These are phyloP conservation scores for Umbilicus rupestris DNA, from an alignment of 164 flowering plant species.

Conservation along the genomic window DNA sequence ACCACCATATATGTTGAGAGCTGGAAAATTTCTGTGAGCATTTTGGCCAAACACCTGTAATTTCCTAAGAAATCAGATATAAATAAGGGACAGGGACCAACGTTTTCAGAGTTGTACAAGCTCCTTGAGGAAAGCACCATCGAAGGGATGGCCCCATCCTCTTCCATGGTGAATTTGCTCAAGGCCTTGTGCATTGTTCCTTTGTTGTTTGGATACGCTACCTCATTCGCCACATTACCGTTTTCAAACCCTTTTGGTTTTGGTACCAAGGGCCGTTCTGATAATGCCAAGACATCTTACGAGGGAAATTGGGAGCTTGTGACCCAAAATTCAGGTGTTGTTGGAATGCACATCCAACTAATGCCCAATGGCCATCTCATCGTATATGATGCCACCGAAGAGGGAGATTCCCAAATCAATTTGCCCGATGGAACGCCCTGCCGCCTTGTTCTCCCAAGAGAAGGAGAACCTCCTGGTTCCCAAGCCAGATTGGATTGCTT, in stretches of 20 bases:
- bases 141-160: not conserved
- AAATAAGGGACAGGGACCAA: not conserved
- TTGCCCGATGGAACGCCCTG: conserved; percentile 21
- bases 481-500: conserved; percentile 36
- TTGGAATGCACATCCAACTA: conserved; percentile 9
- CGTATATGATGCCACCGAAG: not conserved
- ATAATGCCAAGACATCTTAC: not conserved
- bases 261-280: not conserved
- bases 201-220: conserved; percentile 17
- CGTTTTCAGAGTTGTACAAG: not conserved
- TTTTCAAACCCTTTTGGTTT: not conserved
- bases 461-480: not conserved
- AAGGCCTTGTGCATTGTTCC: conserved; percentile 25
- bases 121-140: not conserved
- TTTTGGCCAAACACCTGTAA: not conserved
- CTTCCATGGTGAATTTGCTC: conserved; percentile 24
- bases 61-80: not conserved
- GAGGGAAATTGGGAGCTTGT: conserved; percentile 5
- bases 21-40: not conserved
- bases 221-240: not conserved
- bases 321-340: conserved; percentile 6
- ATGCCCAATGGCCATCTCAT: not conserved
- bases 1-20: not conserved
- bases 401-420: conserved; percentile 1
- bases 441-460: conserved; percentile 12